phyloP scores from a whole-genome alignment of 2,329 filamentous ascomycete genomes.

The Paracoccidioides lutzii region DNA sequence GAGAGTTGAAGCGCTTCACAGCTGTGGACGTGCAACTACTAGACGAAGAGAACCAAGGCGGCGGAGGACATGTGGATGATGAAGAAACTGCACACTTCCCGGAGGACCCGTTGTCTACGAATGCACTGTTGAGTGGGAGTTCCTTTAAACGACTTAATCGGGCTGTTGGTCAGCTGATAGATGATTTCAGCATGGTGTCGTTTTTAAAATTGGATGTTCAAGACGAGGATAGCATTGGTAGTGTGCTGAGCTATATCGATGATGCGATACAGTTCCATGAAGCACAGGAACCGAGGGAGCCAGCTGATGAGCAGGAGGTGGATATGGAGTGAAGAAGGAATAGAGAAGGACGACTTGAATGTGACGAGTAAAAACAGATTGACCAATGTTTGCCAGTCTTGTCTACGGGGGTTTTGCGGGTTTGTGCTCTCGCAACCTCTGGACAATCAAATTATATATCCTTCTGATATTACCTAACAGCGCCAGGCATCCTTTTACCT shows the following conservation, averaged over 20 bases:
- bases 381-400: too few species aligned
- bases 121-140: constrained; percentile 63
- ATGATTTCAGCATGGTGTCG: constrained; percentile 96
- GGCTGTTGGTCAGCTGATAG: constrained; percentile 81
- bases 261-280: constrained; percentile 90
- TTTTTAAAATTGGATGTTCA: constrained; percentile 83
- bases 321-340: constrained; percentile 32
- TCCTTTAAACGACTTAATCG: constrained; percentile 74
- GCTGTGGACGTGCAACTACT: constrained; percentile 73
- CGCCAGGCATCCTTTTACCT: too few species aligned
- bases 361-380: background rate
- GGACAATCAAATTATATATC: too few species aligned
- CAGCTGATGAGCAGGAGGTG: constrained; percentile 50
- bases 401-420: too few species aligned
- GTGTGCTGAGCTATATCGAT: constrained; percentile 81
- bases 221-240: constrained; percentile 79
- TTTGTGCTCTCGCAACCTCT: too few species aligned
- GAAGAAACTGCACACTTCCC: constrained; percentile 38
- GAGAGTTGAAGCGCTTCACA: constrained; percentile 78
- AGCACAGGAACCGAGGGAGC: constrained; percentile 79
- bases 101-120: constrained; percentile 50
- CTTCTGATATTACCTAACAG: too few species aligned
- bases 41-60: constrained; percentile 54
- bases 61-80: constrained; percentile 27
- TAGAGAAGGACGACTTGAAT: constrained; percentile 2